Percentiles rank a stretch among this genome's conserved stretches.
These are phyloP conservation scores for Funneliformis geosporum DNA, from an alignment of 192 early-diverging fungal genomes.

Conservation along the genomic window DNA sequence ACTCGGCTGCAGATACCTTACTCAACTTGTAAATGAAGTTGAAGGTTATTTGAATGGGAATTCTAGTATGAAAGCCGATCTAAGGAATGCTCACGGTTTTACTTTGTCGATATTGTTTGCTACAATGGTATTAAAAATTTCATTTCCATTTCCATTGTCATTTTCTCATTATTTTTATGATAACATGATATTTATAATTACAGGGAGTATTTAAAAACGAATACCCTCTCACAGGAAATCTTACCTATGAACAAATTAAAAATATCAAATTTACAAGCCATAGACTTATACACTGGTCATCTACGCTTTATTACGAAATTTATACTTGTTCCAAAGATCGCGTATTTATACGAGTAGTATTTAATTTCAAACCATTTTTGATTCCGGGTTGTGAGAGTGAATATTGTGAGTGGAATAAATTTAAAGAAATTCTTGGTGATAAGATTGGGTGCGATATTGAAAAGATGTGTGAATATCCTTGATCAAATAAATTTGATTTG, in stretches of 20 bases:
- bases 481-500: no score
- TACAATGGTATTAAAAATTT: no score
- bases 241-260: constrained; percentile 10
- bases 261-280: not conserved
- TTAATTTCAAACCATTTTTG: constrained; percentile 1
- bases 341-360: not conserved
- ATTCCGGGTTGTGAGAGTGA: constrained; percentile 14
- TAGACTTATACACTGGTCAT: not conserved
- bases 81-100: constrained; percentile 6
- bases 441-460: not conserved
- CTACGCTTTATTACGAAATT: constrained; percentile 14
- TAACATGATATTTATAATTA: not conserved
- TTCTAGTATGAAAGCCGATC: not conserved
- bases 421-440: not conserved
- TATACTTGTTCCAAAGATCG: not conserved
- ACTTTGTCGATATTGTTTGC: not conserved
- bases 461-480: not conserved
- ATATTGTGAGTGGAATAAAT: not conserved
- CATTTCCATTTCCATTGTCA: not conserved
- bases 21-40: constrained; percentile 11
- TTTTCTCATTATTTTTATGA: not conserved
- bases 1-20: not conserved
- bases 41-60: constrained; percentile 13
- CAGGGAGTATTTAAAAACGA: constrained; percentile 11
- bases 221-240: not conserved